Evolutionary conservation across 331 rosid genomes (phyloP).

Genomic region (Spiraea crenata): DNA sequence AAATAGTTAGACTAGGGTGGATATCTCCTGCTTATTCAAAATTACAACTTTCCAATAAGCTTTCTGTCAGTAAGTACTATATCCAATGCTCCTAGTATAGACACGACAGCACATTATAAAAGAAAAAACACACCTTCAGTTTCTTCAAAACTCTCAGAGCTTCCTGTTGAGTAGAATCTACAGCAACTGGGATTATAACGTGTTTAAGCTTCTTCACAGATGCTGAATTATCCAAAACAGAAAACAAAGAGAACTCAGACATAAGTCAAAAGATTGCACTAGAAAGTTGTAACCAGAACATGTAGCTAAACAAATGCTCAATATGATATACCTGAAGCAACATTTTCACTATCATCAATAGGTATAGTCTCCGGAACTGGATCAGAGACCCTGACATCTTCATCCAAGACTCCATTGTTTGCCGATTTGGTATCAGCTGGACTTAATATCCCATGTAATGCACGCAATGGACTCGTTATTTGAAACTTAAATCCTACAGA

Average conservation of each 20-base stretch:
- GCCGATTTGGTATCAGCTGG: constrained; percentile 21
- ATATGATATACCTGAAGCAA: constrained; percentile 36
- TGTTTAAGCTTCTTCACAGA: constrained; percentile 46
- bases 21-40: background rate
- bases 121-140: constrained; percentile 62
- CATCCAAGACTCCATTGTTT: constrained; percentile 24
- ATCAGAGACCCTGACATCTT: constrained; percentile 26
- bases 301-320: background rate
- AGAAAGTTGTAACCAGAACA: background rate
- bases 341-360: constrained; percentile 19
- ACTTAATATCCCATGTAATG: constrained; percentile 40
- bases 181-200: constrained; percentile 49
- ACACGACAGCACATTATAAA: background rate
- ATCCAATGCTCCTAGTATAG: background rate
- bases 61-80: background rate
- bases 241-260: background rate
- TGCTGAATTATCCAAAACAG: constrained; percentile 23
- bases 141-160: constrained; percentile 65
- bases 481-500: constrained; percentile 52
- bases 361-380: constrained; percentile 26
- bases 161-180: constrained; percentile 79
- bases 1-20: background rate
- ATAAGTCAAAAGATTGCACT: background rate
- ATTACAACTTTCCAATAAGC: background rate
- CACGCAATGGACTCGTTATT: constrained; percentile 42